Evolutionary conservation across 495 filamentous ascomycete species (phyloP).

Genomic region (Podospora pseudopauciseta): DNA sequence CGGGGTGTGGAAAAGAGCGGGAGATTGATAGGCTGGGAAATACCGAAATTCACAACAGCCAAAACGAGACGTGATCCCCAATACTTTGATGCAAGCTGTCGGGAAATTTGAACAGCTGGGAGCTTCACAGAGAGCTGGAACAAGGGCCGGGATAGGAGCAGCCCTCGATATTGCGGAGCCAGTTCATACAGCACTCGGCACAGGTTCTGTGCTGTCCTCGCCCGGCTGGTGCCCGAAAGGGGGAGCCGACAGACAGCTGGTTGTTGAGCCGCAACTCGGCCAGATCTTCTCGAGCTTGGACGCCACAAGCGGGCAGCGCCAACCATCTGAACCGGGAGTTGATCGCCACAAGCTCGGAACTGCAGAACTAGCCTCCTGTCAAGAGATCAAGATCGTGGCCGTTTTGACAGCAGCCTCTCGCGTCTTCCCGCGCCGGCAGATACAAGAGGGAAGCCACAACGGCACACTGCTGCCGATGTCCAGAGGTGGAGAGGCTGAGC

Average conservation of each 20-base stretch:
- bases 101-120: constrained; percentile 16
- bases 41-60: constrained; percentile 26
- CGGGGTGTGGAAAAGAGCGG: neutral
- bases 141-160: neutral
- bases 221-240: neutral
- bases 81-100: constrained; percentile 36
- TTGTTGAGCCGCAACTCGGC: neutral
- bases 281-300: neutral
- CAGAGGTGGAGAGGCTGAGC: neutral
- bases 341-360: neutral
- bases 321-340: neutral
- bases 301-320: neutral
- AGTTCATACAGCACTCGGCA: neutral
- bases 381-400: constrained; percentile 8
- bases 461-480: neutral
- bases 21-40: constrained; percentile 26
- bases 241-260: neutral
- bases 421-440: neutral
- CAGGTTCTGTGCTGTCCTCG: too few relatives aligned
- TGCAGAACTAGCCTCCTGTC: neutral
- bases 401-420: constrained; percentile 10
- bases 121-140: neutral
- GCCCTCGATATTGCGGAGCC: too few relatives aligned
- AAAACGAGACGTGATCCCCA: constrained; percentile 24
- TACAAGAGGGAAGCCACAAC: neutral